phyloP scores from a whole-genome alignment of 1,139 yeast species.

The Taphrina confusa region DNA sequence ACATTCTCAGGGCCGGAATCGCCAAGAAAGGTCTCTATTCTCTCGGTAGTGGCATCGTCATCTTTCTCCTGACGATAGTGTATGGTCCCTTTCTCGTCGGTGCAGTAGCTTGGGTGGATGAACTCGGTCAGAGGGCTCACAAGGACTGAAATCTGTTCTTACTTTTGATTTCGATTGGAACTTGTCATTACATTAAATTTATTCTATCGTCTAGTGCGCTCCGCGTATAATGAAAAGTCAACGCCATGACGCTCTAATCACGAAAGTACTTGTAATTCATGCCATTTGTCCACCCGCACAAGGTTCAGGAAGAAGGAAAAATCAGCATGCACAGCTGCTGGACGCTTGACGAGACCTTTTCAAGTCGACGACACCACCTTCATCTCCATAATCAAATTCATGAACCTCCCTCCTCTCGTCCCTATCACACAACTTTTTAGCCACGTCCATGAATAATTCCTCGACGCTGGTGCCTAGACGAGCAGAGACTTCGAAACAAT shows the following conservation, averaged over 20 bases:
- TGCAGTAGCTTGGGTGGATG: conserved; percentile 26
- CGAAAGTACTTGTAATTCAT: too few relatives aligned
- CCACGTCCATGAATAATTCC: conserved; percentile 6
- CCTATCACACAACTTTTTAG: not conserved
- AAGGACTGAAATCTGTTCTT: not conserved
- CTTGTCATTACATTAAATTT: too few relatives aligned
- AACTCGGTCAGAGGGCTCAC: conserved; percentile 26
- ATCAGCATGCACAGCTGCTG: conserved; percentile 5
- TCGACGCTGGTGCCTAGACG: conserved; percentile 27
- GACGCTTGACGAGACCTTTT: not conserved
- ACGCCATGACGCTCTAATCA: too few relatives aligned
- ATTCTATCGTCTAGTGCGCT: too few relatives aligned
- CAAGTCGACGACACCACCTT: conserved; percentile 5
- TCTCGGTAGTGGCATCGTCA: conserved; percentile 4
- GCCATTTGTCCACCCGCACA: too few relatives aligned
- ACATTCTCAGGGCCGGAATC: conserved; percentile 22
- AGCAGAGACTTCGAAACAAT: conserved; percentile 15
- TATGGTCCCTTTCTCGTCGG: conserved; percentile 31
- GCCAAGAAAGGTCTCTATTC: conserved; percentile 16
- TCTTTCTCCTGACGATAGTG: conserved; percentile 9
- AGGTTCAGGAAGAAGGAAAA: too few relatives aligned
- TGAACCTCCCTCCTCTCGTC: conserved; percentile 21
- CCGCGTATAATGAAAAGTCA: too few relatives aligned
- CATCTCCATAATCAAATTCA: conserved; percentile 16
- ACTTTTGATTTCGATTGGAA: too few relatives aligned